A percentile compares a stretch with the other conserved stretches of the same genome.
These are phyloP conservation scores for Penicillium sp. DNA, from an alignment of 2,329 filamentous ascomycete species.

Conservation along the genomic window DNA sequence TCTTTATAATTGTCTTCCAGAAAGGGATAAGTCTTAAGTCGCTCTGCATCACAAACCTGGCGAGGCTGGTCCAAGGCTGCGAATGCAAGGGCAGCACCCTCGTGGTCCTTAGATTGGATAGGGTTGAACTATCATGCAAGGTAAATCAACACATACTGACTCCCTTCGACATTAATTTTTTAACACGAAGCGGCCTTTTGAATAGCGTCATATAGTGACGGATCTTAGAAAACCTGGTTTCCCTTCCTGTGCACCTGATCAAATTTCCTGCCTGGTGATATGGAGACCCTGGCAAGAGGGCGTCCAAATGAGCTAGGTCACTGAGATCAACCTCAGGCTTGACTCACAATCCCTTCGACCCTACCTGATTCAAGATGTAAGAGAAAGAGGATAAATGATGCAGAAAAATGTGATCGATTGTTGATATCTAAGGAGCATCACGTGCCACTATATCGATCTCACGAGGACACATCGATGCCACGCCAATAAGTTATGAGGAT, in stretches of 20 bases:
- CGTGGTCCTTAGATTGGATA: background rate
- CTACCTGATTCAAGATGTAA: background rate
- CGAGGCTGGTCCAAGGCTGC: background rate
- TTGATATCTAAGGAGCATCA: background rate
- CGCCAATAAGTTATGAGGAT: background rate
- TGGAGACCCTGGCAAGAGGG: background rate
- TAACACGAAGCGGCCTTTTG: background rate
- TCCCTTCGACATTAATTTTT: background rate
- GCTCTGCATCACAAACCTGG: background rate
- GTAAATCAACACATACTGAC: background rate
- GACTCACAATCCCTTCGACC: too few relatives aligned
- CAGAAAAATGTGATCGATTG: background rate
- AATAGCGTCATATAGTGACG: background rate
- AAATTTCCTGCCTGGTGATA: background rate
- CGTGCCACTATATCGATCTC: background rate
- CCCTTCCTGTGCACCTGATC: background rate
- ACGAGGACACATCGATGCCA: background rate
- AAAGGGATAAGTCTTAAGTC: background rate
- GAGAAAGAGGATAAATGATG: background rate
- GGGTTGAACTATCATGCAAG: background rate
- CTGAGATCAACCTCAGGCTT: background rate
- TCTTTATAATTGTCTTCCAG: background rate
- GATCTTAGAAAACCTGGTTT: background rate
- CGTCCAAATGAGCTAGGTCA: too few relatives aligned
- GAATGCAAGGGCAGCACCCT: background rate